Evolutionary conservation across 139 green algal genomes (phyloP), one percentile per base, ranked within the genome.

Genomic region (Tetradesmus lagerheimii): DNA sequence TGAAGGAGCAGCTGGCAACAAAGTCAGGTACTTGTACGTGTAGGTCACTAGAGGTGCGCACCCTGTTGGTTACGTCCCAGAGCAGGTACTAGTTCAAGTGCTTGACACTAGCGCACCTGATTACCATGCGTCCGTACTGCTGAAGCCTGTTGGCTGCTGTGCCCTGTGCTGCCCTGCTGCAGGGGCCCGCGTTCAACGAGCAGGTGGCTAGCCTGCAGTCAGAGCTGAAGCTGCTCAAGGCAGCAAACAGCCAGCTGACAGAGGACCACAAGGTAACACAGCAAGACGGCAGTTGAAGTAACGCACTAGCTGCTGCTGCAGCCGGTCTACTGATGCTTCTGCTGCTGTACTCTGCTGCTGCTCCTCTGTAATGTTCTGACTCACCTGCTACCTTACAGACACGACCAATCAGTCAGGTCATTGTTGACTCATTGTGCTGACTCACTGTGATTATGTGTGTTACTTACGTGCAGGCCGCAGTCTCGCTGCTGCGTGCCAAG

Each of bases 171-270:
- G 75, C 20, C n/a, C 34, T 39, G 29, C 8, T 81, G 47, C 82
- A 89, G 89, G 85, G 81, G 25, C 89, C 89, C 25, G 82, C 34
- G 2, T 85, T 92, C 37, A 83, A 75, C 31, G 71, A 89, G 79
- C 89, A 92, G 82, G 74, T 92, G 47, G 89, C 89, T 4, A 31
- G n/a, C 35, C 89, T 92, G 71, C 81, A 92, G 82, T 8, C 71
- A 16, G 80, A 92, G 64, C 80, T 92, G 50, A 75, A 76, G 74
- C 75, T 85, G 86, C 74, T 90, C 31, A 90, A 90, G 75, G 23
- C 34, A 71, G 47, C 34, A 71, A 90, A 90, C 50, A 34, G 23
- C 4, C 31, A 83, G 29, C 71, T 83, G 25, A 47, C 71, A 38
- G 89, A 89, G 18, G 74, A 83, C 39, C 71, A 84, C 43, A 88